Base-by-base conservation (phyloP, 768 basidiomycete species). In the Trametes sanguinea region DNA sequence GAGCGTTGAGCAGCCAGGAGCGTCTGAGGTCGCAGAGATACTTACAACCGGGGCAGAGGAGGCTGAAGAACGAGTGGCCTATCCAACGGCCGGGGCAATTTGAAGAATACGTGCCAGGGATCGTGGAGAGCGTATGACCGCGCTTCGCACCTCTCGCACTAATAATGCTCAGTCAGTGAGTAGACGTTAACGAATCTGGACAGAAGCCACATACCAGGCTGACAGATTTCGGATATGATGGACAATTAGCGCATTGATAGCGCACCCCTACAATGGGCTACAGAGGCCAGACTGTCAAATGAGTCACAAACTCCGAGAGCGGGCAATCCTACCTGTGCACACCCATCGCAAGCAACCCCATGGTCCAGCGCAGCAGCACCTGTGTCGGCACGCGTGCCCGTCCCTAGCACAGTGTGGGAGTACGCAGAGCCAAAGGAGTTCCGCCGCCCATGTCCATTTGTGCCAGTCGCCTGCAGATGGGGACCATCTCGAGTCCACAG, bases 221-320 rank as follows among this genome's bases (percentile, higher is more conserved):
- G 73, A 84, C 95, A 9, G 84, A 73, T 17, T 76, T 76, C 0
- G 92, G 87, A 42, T 78, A 78, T 4, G 94, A 94, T 0, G 92
- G 85, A 68, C 95, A 98, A 62, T 88, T 89, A 13, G 89, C 92
- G 70, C 95, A 98, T 71, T 97, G 95, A 72, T 89, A 98, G 45
- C 95, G 81, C 48, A 83, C 76, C 5, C 95, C 94, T 54, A 85
- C 73, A 58, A 96, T 94, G 30, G 79, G 74, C 90, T 94, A 67
- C 42, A 59, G 62, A 56, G 30, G 9, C 11, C 10, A 4, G 35
- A 9, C 42, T 37, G 35, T 37, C 22, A 22, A 22, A 39, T 43
- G 42, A 43, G 13, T 14, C 14, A 43, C 42, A 39, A 39, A 39
- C 39, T 39, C 39, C 8, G 29, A 11, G 35, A 53, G 33, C 17